Conservation (phyloP, 352 stramenopile species). For the Aphanomyces invadans region DNA sequence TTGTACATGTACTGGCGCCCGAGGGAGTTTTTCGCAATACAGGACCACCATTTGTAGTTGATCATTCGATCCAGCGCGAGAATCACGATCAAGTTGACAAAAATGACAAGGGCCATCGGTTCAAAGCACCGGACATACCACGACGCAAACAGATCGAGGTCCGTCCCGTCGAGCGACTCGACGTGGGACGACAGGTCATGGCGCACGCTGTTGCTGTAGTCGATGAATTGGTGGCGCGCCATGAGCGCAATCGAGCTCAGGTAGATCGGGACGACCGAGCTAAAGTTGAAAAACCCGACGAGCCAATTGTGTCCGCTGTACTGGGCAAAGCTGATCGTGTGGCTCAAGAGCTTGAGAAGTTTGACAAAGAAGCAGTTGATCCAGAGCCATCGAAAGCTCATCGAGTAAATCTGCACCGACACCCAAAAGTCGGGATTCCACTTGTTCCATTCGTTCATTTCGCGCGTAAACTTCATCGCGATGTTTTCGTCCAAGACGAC, state of each 20-base stretch:
- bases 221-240: background rate
- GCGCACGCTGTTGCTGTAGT: conserved; percentile 9
- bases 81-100: conserved; percentile 8
- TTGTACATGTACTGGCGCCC: conserved; percentile 22
- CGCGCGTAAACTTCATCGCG: background rate
- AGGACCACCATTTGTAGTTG: conserved; percentile 8
- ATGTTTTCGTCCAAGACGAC: conserved; percentile 4
- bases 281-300: conserved; percentile 11
- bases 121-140: conserved; percentile 8
- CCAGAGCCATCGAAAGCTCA: background rate
- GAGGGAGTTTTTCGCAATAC: conserved; percentile 1
- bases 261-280: background rate
- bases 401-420: background rate
- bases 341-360: background rate
- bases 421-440: background rate
- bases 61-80: background rate
- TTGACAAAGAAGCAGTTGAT: conserved; percentile 12
- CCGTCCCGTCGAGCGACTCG: background rate
- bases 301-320: background rate
- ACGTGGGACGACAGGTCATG: background rate
- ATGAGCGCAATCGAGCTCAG: background rate
- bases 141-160: conserved; percentile 3
- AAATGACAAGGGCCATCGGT: background rate
- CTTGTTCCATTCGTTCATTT: background rate
- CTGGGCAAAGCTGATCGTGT: background rate